Conservation (phyloP, 345 rosid species). For the Abelmoschus esculentus region DNA sequence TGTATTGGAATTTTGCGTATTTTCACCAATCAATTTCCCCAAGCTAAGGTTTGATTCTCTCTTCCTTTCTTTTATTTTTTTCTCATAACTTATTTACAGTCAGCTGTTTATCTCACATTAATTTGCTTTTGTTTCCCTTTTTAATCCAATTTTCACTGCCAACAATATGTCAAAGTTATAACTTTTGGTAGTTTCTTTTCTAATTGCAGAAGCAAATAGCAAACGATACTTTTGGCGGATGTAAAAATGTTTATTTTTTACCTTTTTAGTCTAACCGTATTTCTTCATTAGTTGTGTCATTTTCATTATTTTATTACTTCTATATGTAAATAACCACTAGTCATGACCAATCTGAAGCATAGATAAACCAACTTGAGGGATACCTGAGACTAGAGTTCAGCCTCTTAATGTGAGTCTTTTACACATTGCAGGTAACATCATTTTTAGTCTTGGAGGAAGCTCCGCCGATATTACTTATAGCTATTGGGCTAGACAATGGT, state of each 20-base stretch:
- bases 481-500: conserved; percentile 82
- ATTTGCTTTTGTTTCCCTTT: background rate
- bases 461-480: conserved; percentile 86
- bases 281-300: background rate
- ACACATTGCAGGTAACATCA: conserved; percentile 67
- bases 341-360: background rate
- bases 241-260: background rate
- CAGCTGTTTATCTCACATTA: background rate
- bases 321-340: background rate
- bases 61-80: background rate
- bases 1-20: conserved; percentile 82
- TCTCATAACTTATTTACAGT: background rate
- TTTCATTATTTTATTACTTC: background rate
- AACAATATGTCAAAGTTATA: background rate
- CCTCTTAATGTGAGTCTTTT: conserved; percentile 12
- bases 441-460: conserved; percentile 92
- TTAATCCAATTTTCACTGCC: background rate
- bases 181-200: background rate
- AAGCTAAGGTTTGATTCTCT: conserved; percentile 60
- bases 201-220: background rate
- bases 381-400: background rate
- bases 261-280: background rate
- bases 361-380: background rate
- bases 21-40: conserved; percentile 88
- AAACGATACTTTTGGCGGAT: background rate